Base-by-base conservation (phyloP, 2,329 filamentous ascomycete genomes). In the Tolypocladium cylindrosporum region DNA sequence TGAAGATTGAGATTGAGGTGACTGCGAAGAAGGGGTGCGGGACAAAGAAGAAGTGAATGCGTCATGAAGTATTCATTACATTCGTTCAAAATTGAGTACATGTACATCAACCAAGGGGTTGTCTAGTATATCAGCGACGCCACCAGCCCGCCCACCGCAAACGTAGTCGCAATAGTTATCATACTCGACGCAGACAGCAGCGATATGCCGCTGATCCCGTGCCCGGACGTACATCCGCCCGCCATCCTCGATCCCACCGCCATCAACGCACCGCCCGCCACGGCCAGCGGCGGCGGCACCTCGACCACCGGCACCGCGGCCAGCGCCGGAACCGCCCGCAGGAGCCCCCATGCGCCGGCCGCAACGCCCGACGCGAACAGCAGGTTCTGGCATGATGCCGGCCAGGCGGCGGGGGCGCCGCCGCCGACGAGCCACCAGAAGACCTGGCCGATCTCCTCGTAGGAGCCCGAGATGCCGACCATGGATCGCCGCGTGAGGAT, bases 191-290 rank as follows among this genome's bases (percentile, higher is more conserved):
- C 71, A 0, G 81, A 84, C 55, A 88, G 72, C 60, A 85, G 72
- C n/a, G 82, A 80, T 65, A 88, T 77, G 0, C 86, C 86, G 59
- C 82, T 87, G 61, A 89, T 84, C 0, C 86, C 86, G 67, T 89
- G 86, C 0, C 86, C 86, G 6, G 83, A 86, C 0, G 86, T 87
- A 62, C 86, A 89, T 0, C 86, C 86, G 1, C 84, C 85, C 0
- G 82, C 85, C 57, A 88, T 66, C 54, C 85, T 78, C 1, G 84
- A 76, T 1, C 86, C 86, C 10, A 88, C 66, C 0, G 79, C 77
- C 72, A 88, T 81, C 16, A 79, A 59, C 4, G 79, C 72, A 0
- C 86, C 86, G 1, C 86, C 86, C 0, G 75, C 52, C 0, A 78
- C 64, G 0, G 82, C 79, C 60, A 73, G 66, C 2, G 64, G 31